Evolutionary conservation across 2,329 filamentous ascomycete species (phyloP), one percentile per base, ranked within the genome.

Genomic region (Neonectria faginata): DNA sequence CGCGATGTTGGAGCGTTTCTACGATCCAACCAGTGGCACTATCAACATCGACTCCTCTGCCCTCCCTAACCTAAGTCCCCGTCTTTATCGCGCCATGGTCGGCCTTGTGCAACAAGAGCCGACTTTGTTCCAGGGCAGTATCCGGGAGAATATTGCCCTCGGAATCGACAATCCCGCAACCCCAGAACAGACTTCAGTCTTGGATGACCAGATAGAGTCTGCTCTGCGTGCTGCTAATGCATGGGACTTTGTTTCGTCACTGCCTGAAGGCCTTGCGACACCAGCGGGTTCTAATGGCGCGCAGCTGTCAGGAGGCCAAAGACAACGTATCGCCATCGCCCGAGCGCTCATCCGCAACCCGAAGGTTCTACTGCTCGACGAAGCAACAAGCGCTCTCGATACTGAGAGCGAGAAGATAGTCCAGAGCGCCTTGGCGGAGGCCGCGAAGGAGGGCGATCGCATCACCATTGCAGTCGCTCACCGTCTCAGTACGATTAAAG

Each of bases 401-500:
- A 73, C 68, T 9, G 69, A 71, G 61, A 74, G 64, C 7, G 69
- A 76, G 62, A 72, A 71, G 61, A 71, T 76, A 10, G 72, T 98
- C 64, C 97, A 98, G 77, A 88, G 91, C 69, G 95, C 94, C 2
- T 84, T 98, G 5, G 88, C 88, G 2, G 89, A 88, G 71, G 89
- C 88, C 42, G 85, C 97, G 25, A 89, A 97, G 45, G 85, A 88
- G 67, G 93, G 93, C 36, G 91, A 73, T 45, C 70, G 72, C 14
- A 73, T 72, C 42, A 74, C 72, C 5, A 64, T 74, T 47, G 72
- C 72, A 91, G 97, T 98, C 73, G 95, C 94, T 1, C 94, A 98
- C 80, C 89, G 95, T 45, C 85, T 97, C 5, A 96, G 92, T 5
- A 97, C 94, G 0, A 97, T 97, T 79, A 97, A 97, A 79, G 83